A percentile compares a stretch with the other conserved stretches of the same genome.
These are phyloP conservation scores for Erodium maritimum DNA, from an alignment of 345 rosid species.

Conservation along the genomic window DNA sequence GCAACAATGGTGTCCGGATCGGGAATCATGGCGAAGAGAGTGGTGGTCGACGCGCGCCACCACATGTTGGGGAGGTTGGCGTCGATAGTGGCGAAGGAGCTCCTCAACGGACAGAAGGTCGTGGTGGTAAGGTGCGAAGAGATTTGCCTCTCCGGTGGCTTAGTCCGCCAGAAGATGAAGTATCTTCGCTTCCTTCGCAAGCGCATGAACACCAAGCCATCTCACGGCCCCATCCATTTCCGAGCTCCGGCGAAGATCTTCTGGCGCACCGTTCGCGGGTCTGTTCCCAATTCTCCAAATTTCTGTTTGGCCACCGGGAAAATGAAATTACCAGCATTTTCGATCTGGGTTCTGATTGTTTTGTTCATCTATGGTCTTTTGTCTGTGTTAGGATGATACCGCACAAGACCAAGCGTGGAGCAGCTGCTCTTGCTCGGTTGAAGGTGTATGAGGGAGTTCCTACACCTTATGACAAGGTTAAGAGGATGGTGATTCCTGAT, in stretches of 20 bases:
- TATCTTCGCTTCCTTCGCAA: no score
- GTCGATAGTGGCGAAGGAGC: conserved; percentile 30
- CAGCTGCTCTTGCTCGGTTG: conserved; percentile 65
- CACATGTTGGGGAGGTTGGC: conserved; percentile 77
- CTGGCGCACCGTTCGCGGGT: conserved; percentile 30
- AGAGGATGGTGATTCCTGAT: conserved; percentile 89
- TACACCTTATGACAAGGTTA: conserved; percentile 65
- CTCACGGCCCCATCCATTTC: conserved; percentile 30
- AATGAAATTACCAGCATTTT: no score
- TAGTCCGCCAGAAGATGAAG: no score
- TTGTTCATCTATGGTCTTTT: background rate
- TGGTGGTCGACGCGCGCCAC: conserved; percentile 76
- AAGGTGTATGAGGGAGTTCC: conserved; percentile 79
- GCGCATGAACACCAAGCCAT: conserved; percentile 35
- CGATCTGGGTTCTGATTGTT: no score
- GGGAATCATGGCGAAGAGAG: conserved; percentile 54
- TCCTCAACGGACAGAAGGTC: conserved; percentile 24
- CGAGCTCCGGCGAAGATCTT: conserved; percentile 26
- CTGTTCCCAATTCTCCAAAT: background rate
- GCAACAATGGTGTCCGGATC: conserved; percentile 71
- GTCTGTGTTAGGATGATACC: conserved; percentile 69
- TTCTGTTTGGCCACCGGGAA: background rate
- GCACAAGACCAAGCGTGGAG: conserved; percentile 86
- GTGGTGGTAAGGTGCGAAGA: conserved; percentile 32
- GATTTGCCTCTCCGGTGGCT: no score